A percentile compares a stretch with the other conserved stretches of the same genome.
Evolutionary conservation across 2,329 filamentous ascomycete genomes (phyloP).

Genomic region (Cladobotryum mycophilum): DNA sequence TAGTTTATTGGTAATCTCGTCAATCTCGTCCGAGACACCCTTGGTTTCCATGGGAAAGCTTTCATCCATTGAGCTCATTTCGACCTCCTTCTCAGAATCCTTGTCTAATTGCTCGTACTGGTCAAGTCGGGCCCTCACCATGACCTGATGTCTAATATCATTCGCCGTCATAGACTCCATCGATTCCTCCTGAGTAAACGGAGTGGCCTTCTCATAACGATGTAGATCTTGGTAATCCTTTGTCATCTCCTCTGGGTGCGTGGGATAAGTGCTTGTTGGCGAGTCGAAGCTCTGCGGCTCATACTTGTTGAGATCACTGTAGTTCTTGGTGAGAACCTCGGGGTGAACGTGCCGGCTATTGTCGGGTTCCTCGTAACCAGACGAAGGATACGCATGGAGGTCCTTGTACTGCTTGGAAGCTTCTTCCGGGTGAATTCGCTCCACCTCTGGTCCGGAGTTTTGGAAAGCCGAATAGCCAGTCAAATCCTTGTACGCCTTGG

Average conservation of each 20-base stretch:
- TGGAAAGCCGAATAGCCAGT: slow-evolving; percentile 24
- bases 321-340: slow-evolving; percentile 33
- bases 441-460: slow-evolving; percentile 17
- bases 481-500: slow-evolving; percentile 32
- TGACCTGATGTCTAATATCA: slow-evolving; percentile 25
- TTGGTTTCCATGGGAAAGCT: slow-evolving; percentile 28
- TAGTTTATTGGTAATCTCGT: slow-evolving; percentile 4
- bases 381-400: slow-evolving; percentile 24
- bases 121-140: slow-evolving; percentile 21
- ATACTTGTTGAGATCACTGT: slow-evolving; percentile 38
- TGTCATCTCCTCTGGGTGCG: slow-evolving; percentile 29
- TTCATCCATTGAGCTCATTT: slow-evolving; percentile 35
- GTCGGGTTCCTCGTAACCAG: slow-evolving; percentile 24
- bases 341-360: slow-evolving; percentile 26
- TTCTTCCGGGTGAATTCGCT: slow-evolving; percentile 24
- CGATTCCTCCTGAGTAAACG: slow-evolving; percentile 26
- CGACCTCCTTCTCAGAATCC: slow-evolving; percentile 20
- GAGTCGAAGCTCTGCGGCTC: slow-evolving; percentile 24
- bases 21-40: slow-evolving; percentile 22
- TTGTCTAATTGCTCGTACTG: slow-evolving; percentile 12
- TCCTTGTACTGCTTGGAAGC: slow-evolving; percentile 30
- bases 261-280: slow-evolving; percentile 19
- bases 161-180: slow-evolving; percentile 24
- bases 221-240: slow-evolving; percentile 37
- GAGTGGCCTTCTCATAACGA: slow-evolving; percentile 31